Base-by-base conservation (phyloP, 495 filamentous ascomycete genomes). In the Podospora pseudocomata region DNA sequence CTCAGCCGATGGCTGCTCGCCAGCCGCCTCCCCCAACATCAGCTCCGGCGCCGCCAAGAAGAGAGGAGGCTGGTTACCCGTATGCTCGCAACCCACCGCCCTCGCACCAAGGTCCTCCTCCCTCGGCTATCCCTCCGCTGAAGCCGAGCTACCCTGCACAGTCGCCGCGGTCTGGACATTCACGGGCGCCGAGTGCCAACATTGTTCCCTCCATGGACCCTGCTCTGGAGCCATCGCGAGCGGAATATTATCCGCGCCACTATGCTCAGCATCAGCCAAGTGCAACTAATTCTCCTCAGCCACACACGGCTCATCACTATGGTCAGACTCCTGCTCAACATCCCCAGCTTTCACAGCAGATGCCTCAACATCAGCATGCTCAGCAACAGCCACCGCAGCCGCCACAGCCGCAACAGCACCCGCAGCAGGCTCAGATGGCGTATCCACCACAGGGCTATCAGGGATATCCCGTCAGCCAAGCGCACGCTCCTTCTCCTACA, bases 61-160 rank as follows among this genome's bases (percentile, higher is more conserved):
- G 81, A 58, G 81, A 83, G 15, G 18, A 77, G 15, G 55, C 55
- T 4, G 67, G 69, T 9, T 83, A 82, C 60, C 67, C 74, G 1
- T 85, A 81, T 59, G 39, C 68, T 27, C 79, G 79, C 58, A 78
- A 76, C 64, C 72, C 81, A 2, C 39, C 39, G 15, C 39, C 39
- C 7, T 49, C 39, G 39, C 39, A 49, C 15, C 69, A 76, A 16
- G 75, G 73, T 27, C 75, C 77, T 9, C 72, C 80, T 18, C 77
- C 72, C 49, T 79, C 80, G 0, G 76, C 74, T 11, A 85, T 85
- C 63, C 82, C 82, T n/a, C 74, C 82, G 13, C 70, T 85, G 54
- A 85, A 85, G 71, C 82, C 81, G 5, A 27, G 16, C 20, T 80
- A 80, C 58, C 75, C 78, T 27, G 71, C 76, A 27, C 78, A 78